Conservation (phyloP, 2,329 filamentous ascomycete species). For the Lachnum nothofagi region DNA sequence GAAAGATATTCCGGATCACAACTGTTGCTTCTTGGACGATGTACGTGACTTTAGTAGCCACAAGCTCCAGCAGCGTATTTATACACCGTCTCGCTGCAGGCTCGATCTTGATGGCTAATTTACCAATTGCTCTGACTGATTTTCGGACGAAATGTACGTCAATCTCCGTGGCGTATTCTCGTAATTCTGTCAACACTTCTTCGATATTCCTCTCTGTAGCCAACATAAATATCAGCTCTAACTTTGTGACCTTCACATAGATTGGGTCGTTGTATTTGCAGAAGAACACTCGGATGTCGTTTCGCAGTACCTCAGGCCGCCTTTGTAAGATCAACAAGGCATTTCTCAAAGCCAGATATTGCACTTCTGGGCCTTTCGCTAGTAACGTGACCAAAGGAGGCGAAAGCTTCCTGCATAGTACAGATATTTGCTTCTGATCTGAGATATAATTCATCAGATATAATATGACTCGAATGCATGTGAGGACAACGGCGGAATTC, state of each 20-base stretch:
- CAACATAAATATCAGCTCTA: slow-evolving; percentile 98
- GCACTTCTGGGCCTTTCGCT: slow-evolving; percentile 95
- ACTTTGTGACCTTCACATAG: slow-evolving; percentile 97
- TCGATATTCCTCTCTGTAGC: slow-evolving; percentile 93
- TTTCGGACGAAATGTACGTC: slow-evolving; percentile 98
- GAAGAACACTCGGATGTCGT: slow-evolving; percentile 98
- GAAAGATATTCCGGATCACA: slow-evolving; percentile 97
- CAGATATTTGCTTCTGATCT: slow-evolving; percentile 81
- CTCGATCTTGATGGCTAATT: slow-evolving; percentile 98
- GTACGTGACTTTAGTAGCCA: slow-evolving; percentile 96
- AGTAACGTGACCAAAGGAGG: slow-evolving; percentile 90
- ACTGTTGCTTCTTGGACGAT: slow-evolving; percentile 99
- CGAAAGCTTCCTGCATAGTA: slow-evolving; percentile 85
- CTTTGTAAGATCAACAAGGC: slow-evolving; percentile 89
- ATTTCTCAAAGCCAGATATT: slow-evolving; percentile 91
- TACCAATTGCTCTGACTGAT: slow-evolving; percentile 93
- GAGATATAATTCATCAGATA: slow-evolving; percentile 99
- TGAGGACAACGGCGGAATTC: slow-evolving; percentile 93
- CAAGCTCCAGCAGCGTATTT: slow-evolving; percentile 83
- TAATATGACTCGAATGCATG: slow-evolving; percentile 90
- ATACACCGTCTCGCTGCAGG: slow-evolving; percentile 88
- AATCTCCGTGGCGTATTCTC: slow-evolving; percentile 97
- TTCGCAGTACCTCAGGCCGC: slow-evolving; percentile 85
- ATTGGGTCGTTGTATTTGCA: slow-evolving; percentile 99
- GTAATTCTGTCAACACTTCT: slow-evolving; percentile 86